Evolutionary conservation across 192 early-diverging fungal genomes (phyloP), one percentile per base, ranked within the genome.

Genomic region (Coemansia asiatica): DNA sequence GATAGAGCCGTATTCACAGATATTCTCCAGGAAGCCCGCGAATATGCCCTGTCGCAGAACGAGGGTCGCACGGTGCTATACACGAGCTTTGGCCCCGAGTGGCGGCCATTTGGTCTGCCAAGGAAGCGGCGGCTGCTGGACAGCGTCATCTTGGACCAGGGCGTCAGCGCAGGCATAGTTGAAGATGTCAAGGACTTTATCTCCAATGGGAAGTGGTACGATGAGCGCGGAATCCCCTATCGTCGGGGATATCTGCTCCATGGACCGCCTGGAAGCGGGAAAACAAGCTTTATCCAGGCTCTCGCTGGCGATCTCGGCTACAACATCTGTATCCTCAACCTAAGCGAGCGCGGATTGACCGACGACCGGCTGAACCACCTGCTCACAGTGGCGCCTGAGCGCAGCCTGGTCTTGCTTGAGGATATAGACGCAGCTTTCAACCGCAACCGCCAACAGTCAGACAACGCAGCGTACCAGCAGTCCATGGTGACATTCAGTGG

Each of bases 31-130:
- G 92, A 95, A 56, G 92, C 96, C 13, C 92, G 92, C 57, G 74
- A 80, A 49, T 73, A 88, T 57, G 95, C 96, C 15, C 73, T 98
- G 49, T 79, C 88, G 59, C 90, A 92, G 65, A 92, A 96, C 77
- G 92, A 94, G 59, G 96, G 96, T 21, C 95, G 95, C 61, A 97
- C 93, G 2, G 96, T 98, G 27, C 86, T 98, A 47, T 97, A 95
- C 78, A 95, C 95, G 1, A 91, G 89, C 40, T 96, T 88, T 83
- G 96, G 96, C 0, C 90, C 93, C 6, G 96, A 98, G 64, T 98
- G 96, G 96, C 83, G 95, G 60, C 93, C 93, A 2, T 97, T 98
- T 84, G 96, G 96, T 4, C 82, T 92, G 64, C 96, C 96, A 10
- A 83, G 96, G 44, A 90, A 88, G 74, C 71, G 86, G n/a, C 73